Conservation (phyloP, 2,329 filamentous ascomycete species). For the Diaporthe velutina region DNA sequence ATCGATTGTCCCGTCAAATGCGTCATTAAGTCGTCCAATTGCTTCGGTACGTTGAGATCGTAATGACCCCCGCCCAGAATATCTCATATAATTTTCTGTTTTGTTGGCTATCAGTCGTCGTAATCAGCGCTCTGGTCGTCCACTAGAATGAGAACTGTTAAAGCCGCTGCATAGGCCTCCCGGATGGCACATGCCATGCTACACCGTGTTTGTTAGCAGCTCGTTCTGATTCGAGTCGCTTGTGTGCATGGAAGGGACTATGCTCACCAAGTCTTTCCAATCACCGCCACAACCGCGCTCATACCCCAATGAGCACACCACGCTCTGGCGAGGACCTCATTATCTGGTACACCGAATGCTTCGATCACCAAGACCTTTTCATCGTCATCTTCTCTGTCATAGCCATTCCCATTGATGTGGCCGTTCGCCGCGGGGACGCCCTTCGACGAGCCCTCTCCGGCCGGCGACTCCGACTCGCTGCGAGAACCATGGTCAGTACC, state of each 20-base stretch:
- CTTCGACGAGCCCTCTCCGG: slow-evolving; percentile 39
- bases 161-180: slow-evolving; percentile 80
- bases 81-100: neutral
- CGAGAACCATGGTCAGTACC: slow-evolving; percentile 19
- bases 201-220: slow-evolving; percentile 40
- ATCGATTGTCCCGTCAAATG: slow-evolving; percentile 7
- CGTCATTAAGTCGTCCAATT: slow-evolving; percentile 14
- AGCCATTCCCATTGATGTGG: slow-evolving; percentile 44
- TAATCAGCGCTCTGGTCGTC: slow-evolving; percentile 63
- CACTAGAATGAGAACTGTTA: slow-evolving; percentile 79
- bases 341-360: slow-evolving; percentile 79
- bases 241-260: neutral
- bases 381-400: slow-evolving; percentile 58
- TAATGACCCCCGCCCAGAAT: neutral
- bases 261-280: slow-evolving; percentile 75
- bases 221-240: neutral
- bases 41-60: neutral
- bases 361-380: slow-evolving; percentile 80
- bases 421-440: slow-evolving; percentile 22
- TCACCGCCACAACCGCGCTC: slow-evolving; percentile 77
- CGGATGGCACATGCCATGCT: slow-evolving; percentile 81
- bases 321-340: slow-evolving; percentile 81
- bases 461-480: slow-evolving; percentile 34
- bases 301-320: slow-evolving; percentile 85
- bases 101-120: slow-evolving; percentile 46